Conservation (phyloP, 2,329 filamentous ascomycete genomes). For the Aureobasidium sp. region DNA sequence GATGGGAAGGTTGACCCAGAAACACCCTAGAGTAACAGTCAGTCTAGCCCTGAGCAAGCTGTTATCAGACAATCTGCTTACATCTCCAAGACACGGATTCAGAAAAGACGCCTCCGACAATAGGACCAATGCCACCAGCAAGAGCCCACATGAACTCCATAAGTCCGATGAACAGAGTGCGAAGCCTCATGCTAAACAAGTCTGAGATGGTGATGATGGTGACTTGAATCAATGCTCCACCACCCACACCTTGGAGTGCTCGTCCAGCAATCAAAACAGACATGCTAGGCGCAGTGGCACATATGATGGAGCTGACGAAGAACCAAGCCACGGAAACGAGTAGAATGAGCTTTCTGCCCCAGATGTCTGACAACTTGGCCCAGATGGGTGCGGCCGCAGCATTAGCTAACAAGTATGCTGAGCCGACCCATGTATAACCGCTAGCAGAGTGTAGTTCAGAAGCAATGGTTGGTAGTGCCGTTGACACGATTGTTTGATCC, state of each 20-base stretch:
- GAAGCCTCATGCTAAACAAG: slow-evolving; percentile 40
- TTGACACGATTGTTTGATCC: slow-evolving; percentile 28
- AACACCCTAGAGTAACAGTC: too few relatives aligned
- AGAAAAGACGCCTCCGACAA: slow-evolving; percentile 33
- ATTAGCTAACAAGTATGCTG: slow-evolving; percentile 24
- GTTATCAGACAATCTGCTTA: background rate
- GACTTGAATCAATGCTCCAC: slow-evolving; percentile 45
- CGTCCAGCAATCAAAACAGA: slow-evolving; percentile 46
- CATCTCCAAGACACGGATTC: slow-evolving; percentile 32
- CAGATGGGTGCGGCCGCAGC: slow-evolving; percentile 20
- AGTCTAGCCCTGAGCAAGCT: too few relatives aligned
- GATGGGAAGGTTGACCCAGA: slow-evolving; percentile 50
- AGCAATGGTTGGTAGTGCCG: slow-evolving; percentile 33
- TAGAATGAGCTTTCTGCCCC: slow-evolving; percentile 48
- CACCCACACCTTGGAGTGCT: slow-evolving; percentile 46
- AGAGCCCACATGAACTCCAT: slow-evolving; percentile 48
- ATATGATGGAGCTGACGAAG: slow-evolving; percentile 42
- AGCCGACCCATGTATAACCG: slow-evolving; percentile 73
- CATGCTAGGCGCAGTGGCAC: slow-evolving; percentile 41
- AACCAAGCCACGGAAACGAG: slow-evolving; percentile 43
- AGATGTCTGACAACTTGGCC: slow-evolving; percentile 52
- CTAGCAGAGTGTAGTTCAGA: slow-evolving; percentile 55
- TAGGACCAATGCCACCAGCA: slow-evolving; percentile 44
- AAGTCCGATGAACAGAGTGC: slow-evolving; percentile 41
- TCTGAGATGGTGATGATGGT: slow-evolving; percentile 47